These are phyloP conservation scores for Ophidiomyces ophidiicola DNA, from an alignment of 2,329 filamentous ascomycete genomes.

Conservation along the genomic window DNA sequence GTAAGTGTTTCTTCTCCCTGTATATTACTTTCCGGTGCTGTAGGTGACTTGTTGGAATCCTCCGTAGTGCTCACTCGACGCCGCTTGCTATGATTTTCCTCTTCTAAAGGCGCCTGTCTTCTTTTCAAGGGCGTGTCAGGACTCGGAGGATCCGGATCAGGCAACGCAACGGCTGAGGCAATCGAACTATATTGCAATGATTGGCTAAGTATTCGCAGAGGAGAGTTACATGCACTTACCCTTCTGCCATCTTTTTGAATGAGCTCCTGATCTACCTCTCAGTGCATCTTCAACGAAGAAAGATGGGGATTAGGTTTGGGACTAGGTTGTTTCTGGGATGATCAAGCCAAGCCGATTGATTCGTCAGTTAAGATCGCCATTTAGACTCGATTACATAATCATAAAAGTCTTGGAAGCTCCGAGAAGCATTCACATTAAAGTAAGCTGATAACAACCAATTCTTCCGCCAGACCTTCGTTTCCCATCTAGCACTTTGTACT, in stretches of 20 bases:
- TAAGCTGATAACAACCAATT: no score
- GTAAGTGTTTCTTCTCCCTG: conserved; percentile 11
- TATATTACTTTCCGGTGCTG: conserved; percentile 15
- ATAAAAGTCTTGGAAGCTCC: no score
- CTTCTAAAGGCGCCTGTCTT: conserved; percentile 37
- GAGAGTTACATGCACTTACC: conserved; percentile 6
- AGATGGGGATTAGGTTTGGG: no score
- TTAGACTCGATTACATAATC: no score
- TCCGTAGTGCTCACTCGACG: conserved; percentile 34
- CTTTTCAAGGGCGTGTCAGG: conserved; percentile 36
- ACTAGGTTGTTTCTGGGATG: no score
- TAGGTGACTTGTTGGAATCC: conserved; percentile 18
- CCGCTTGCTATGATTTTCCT: conserved; percentile 41
- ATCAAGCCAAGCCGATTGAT: no score
- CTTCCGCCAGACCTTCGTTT: no score
- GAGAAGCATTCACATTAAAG: no score
- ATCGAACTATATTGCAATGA: conserved; percentile 32
- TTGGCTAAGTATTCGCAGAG: not conserved
- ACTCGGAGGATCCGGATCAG: conserved; percentile 29
- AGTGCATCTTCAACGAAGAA: not conserved
- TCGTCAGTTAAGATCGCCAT: no score
- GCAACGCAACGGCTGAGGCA: conserved; percentile 44
- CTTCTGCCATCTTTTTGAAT: conserved; percentile 12
- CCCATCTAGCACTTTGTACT: no score
- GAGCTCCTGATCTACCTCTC: no score